Base-by-base conservation (phyloP, 305 asterid species). In the Solanum aculeatissimum region DNA sequence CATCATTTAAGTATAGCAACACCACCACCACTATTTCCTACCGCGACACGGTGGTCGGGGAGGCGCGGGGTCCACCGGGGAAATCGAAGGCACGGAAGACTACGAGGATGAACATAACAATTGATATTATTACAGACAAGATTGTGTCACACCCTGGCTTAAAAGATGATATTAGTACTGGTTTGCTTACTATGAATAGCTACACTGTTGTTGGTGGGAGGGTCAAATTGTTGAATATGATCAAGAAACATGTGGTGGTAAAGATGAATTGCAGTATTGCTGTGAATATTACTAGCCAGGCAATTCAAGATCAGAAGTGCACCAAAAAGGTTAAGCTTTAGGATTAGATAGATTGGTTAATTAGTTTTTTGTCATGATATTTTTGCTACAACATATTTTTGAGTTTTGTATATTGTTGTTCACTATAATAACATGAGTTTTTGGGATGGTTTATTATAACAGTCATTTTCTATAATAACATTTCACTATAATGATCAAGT, bases 61-160 rank as follows among this genome's bases (percentile, higher is more conserved):
- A 92, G 88, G 99, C 96, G n/a, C 89, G 92, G 10, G 94, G 95
- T 4, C 98, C 97, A 3, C 88, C 98, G 10, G 99, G 99, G 71
- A 89, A 84, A 70, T 87, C 98, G 45, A 87, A 79, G 89, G 96
- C 98, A 18, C 89, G 94, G 14, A 86, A 97, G 78, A 96, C 98
- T 25, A 74, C 81, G 89, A 49, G 92, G 89, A 94, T 94, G 98
- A 94, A 96, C 72, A 27, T 93, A 1, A 94, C 96, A 0, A 91
- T 93, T 15, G 94, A 92, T 14, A 90, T 96, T 45, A 89, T 92
- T 2, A 84, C 89, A 58, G 94, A 93, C 87, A 88, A 89, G 85
- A 45, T 96, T 2, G 53, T 92, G 45, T 12, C 86, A 53, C 88
- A 86, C 23, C 94, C 97, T 78, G 85, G 80, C 55, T 83, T 96